Conservation (phyloP, 1,139 yeast genomes). For the Blastobotrys aristatus region DNA sequence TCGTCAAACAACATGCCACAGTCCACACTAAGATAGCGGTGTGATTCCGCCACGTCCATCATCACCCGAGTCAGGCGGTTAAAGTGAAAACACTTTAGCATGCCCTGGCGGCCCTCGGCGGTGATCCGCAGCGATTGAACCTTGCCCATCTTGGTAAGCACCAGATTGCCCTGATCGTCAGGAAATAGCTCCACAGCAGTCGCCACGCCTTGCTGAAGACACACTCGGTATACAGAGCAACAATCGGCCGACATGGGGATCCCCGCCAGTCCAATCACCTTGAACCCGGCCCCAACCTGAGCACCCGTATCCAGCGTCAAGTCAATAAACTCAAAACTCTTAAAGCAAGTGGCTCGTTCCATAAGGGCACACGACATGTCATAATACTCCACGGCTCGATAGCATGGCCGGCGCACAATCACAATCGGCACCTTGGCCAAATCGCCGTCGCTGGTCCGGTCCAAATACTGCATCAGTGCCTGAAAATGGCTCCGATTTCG, state of each 20-base stretch:
- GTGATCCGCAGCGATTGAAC: slow-evolving; percentile 2
- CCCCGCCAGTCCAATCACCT: neutral
- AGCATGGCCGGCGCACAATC: slow-evolving; percentile 1
- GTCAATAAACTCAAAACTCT: slow-evolving; percentile 4
- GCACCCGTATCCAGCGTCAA: neutral
- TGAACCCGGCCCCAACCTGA: slow-evolving; percentile 5
- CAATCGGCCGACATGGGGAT: slow-evolving; percentile 2
- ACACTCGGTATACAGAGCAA: slow-evolving; percentile 2
- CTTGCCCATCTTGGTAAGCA: neutral
- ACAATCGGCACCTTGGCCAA: slow-evolving; percentile 1
- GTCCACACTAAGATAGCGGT: slow-evolving; percentile 1
- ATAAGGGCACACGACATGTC: neutral
- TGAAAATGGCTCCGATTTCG: neutral
- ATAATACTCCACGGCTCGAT: slow-evolving; percentile 1
- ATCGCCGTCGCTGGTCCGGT: neutral
- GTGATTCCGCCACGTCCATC: neutral
- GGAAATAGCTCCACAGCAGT: slow-evolving; percentile 1
- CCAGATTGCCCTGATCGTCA: slow-evolving; percentile 2
- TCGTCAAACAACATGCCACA: slow-evolving; percentile 1
- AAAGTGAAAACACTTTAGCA: neutral
- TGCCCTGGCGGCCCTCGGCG: neutral
- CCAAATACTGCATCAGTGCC: neutral
- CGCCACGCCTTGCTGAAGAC: neutral
- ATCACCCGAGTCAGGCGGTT: neutral
- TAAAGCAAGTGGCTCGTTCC: neutral